Evolutionary conservation across 805 yeast genomes (phyloP), one percentile per base, ranked within the genome.

Genomic region (Kurtzmaniella cleridarum): DNA sequence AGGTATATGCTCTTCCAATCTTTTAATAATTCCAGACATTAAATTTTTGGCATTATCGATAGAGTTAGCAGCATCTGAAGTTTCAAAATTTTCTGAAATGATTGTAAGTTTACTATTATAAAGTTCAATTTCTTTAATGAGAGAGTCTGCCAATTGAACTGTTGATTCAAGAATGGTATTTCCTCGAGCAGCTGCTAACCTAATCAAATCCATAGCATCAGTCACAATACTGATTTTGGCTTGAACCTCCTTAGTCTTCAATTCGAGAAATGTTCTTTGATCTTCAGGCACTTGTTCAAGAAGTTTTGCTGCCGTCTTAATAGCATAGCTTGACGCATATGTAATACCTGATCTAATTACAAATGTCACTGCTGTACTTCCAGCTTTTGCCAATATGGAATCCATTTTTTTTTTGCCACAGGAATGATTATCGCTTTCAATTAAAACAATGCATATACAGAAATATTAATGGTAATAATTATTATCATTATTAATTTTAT

Each of bases 321-420:
- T 69, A 16, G 90, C 89, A 59, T 77, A 84, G 0, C 83, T 77
- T 0, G 89, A 78, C 0, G 90, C 93, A 15, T 84, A 48, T 2
- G 88, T 78, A 26, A 84, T 75, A 0, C 93, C 88, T 1, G 90
- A 83, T 41, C 83, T 67, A 20, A 84, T 77, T 8, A 90, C 95
- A 60, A 84, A 81, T 2, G 87, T 74, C n/a, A 84, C 84, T 1
- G 86, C 85, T 47, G 84, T 89, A 36, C 76, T 77, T 24, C 89
- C 84, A 2, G 93, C 93, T 59, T 64, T 68, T 24, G 67, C 60
- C 7, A 69, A 53, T 26, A 69, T 60, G 32, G 64, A 68, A 44
- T 70, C 75, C 74, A 69, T 69, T 11, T 33, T 26, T 26, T 26
- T 8, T 8, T 26, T 8, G 11, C 8, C 11, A 26, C 10, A 8